Base-by-base conservation (phyloP, 2,329 filamentous ascomycete genomes). In the Verticillium albo-atrum region DNA sequence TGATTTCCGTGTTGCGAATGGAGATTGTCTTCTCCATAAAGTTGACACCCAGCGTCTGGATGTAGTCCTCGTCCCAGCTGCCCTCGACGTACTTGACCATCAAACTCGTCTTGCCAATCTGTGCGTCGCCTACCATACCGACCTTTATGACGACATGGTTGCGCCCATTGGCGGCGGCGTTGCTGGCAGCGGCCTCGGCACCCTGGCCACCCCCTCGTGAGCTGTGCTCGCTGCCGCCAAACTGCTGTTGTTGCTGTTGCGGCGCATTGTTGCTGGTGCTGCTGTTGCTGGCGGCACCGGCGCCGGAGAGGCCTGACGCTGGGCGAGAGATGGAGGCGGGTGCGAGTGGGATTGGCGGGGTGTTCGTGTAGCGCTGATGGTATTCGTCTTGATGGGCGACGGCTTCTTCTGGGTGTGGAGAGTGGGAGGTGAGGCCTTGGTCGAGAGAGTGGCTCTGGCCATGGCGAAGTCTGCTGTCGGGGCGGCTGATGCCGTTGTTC, bases 1-100 rank as follows among this genome's bases (percentile, higher is more conserved):
- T 99, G 75, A 99, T 99, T 77, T 99, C 95, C 17, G 95, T 99
- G 77, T 99, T 99, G 63, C 95, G 90, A 75, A 99, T 99, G 63
- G 92, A 96, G 72, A 99, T 99, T 35, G 95, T 99, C 83, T 99
- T 99, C 76, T 99, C 95, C 95, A 99, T 99, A 77, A 99, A 99
- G 76, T 99, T 99, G 76, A 99, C 95, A 66, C 95, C 95, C 52
- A 99, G 80, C 25, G 95, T 99, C 78, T 99, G 95, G 70, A 99
- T 99, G 76, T 99, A 99, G 74, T 99, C 95, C 78, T 99, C 95
- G 75, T 99, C 95, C 92, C 95, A 99, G 76, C 93, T 97, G 61
- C 95, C 95, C 78, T 99, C 95, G 59, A 99, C 95, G 72, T 99
- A 99, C 76, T 99, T 99, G 71, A 99, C 95, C 95, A 99, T 99